Conservation (phyloP, 2,329 filamentous ascomycete genomes). For the Beauveria pseudobassiana region DNA sequence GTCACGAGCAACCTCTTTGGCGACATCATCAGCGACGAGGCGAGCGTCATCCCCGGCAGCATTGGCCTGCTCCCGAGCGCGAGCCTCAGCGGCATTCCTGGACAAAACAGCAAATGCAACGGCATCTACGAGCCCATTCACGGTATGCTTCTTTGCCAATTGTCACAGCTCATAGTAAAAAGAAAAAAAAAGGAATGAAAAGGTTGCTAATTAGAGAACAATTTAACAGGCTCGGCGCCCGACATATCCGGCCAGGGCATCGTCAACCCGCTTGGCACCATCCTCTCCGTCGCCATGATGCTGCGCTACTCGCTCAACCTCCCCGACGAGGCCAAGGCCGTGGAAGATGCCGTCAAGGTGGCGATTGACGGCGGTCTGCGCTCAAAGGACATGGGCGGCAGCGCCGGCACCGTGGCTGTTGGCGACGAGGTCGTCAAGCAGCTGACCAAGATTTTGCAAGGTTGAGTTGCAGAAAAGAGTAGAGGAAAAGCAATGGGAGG, state of each 20-base stretch:
- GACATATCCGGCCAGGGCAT: constrained; percentile 90
- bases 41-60: constrained; percentile 57
- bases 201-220: too few species aligned
- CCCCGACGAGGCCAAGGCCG: constrained; percentile 65
- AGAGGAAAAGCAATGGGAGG: too few species aligned
- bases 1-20: constrained; percentile 93
- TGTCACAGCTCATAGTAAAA: too few species aligned
- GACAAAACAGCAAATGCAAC: constrained; percentile 77
- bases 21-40: constrained; percentile 94
- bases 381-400: constrained; percentile 82
- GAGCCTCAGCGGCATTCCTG: constrained; percentile 77
- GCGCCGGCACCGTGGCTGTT: constrained; percentile 60
- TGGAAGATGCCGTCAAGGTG: constrained; percentile 73
- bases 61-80: constrained; percentile 85
- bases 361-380: constrained; percentile 72
- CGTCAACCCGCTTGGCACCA: constrained; percentile 77
- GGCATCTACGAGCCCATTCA: constrained; percentile 98
- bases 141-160: constrained; percentile 32
- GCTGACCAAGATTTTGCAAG: constrained; percentile 60
- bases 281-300: constrained; percentile 93
- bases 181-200: too few species aligned
- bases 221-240: constrained; percentile 64
- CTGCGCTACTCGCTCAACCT: constrained; percentile 84
- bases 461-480: too few species aligned
- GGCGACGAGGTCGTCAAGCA: constrained; percentile 72